phyloP scores from a whole-genome alignment of 2,329 filamentous ascomycete species.

The Calonectria hawksworthii region DNA sequence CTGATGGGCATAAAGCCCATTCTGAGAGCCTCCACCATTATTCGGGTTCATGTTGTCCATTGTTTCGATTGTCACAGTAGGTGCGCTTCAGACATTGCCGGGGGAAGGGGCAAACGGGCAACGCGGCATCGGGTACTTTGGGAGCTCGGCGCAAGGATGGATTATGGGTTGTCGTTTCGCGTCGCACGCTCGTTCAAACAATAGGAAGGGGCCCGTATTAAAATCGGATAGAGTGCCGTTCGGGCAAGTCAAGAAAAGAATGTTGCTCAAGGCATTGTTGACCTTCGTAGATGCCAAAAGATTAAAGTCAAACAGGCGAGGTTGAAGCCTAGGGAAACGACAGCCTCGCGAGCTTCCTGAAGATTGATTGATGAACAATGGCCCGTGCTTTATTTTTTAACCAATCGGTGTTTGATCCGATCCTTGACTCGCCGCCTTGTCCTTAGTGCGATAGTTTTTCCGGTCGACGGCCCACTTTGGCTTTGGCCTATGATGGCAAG shows the following conservation, averaged over 20 bases:
- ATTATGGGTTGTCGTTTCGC: constrained; percentile 25
- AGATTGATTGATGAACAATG: constrained; percentile 34
- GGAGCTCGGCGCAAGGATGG: constrained; percentile 20
- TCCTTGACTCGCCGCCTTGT: constrained; percentile 35
- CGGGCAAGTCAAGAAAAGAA: constrained; percentile 28
- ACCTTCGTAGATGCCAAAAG: constrained; percentile 18
- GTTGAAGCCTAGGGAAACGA: constrained; percentile 41
- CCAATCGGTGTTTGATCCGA: constrained; percentile 48
- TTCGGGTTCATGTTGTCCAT: constrained; percentile 50
- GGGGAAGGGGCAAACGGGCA: constrained; percentile 44
- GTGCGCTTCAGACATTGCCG: constrained; percentile 49
- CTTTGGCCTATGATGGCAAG: constrained; percentile 39
- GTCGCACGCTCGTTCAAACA: constrained; percentile 20
- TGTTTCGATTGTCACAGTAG: constrained; percentile 46
- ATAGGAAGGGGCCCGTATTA: neutral
- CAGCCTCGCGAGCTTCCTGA: constrained; percentile 45
- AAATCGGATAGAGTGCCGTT: constrained; percentile 4
- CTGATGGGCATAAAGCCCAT: constrained; percentile 49
- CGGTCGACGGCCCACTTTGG: constrained; percentile 34
- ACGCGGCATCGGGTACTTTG: constrained; percentile 44
- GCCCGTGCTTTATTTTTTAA: constrained; percentile 35
- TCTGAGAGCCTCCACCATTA: constrained; percentile 49
- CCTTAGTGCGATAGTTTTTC: constrained; percentile 49
- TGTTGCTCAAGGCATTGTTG: constrained; percentile 42
- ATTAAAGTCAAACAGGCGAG: constrained; percentile 32